Evolutionary conservation across 169 alveolate species (phyloP).

Genomic region (Plasmodium gonderi): DNA sequence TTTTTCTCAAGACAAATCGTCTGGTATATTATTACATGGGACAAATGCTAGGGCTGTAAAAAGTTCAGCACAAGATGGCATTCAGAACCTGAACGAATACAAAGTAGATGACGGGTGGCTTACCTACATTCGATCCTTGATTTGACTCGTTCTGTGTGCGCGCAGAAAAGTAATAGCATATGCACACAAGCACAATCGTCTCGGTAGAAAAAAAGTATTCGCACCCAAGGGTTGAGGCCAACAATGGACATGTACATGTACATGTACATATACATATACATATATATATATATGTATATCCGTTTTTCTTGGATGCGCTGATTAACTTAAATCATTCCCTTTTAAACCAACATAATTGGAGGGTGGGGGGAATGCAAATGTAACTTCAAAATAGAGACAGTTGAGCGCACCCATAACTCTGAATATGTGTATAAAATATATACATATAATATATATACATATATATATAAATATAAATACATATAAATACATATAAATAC

Average conservation of each 20-base stretch:
- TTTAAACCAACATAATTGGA: too few relatives aligned
- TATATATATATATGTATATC: not conserved
- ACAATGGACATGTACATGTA: not conserved
- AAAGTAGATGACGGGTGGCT: slow-evolving; percentile 61
- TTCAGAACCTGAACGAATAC: slow-evolving; percentile 8
- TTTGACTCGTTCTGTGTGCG: not conserved
- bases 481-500: too few relatives aligned
- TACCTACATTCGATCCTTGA: slow-evolving; percentile 47
- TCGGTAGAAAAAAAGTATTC: too few relatives aligned
- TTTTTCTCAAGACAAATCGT: slow-evolving; percentile 7
- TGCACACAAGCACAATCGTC: too few relatives aligned
- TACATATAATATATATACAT: too few relatives aligned
- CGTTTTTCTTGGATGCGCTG: too few relatives aligned
- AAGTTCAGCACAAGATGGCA: not conserved
- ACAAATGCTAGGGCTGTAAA: not conserved
- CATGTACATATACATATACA: not conserved
- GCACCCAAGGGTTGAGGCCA: too few relatives aligned
- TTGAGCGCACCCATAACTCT: too few relatives aligned
- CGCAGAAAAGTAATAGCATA: not conserved
- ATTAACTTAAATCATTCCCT: too few relatives aligned
- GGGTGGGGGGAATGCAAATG: too few relatives aligned
- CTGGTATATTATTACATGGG: slow-evolving; percentile 40
- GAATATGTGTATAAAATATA: too few relatives aligned
- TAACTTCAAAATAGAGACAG: too few relatives aligned
- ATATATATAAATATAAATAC: not conserved